Conservation (phyloP, 176 grass and related monocot species). For the Leersia perrieri region DNA sequence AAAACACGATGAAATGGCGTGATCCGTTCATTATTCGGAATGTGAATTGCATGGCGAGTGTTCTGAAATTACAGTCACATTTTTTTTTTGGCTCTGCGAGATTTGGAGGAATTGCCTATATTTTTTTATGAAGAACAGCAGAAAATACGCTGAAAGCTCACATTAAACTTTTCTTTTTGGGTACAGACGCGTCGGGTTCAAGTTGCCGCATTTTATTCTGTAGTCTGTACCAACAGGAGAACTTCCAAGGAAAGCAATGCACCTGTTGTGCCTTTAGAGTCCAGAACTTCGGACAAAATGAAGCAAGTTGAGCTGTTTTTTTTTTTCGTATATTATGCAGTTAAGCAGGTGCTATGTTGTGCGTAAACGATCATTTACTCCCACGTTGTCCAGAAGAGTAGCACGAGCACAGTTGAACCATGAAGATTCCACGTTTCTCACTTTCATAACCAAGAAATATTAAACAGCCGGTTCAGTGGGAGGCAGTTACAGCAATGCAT, state of each 20-base stretch:
- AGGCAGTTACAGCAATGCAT: neutral
- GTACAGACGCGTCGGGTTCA: neutral
- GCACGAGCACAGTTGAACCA: conserved; percentile 3
- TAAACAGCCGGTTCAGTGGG: neutral
- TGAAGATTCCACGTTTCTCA: conserved; percentile 26
- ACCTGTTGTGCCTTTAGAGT: neutral
- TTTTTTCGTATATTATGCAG: neutral
- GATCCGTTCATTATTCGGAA: neutral
- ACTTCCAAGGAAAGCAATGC: conserved; percentile 36
- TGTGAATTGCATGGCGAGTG: neutral
- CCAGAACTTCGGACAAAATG: too few species aligned
- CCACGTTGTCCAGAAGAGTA: neutral
- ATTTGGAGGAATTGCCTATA: neutral
- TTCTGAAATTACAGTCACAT: neutral
- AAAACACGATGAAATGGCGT: neutral
- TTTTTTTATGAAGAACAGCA: neutral
- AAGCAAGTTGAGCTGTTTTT: too few species aligned
- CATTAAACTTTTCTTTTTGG: neutral
- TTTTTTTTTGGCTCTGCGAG: neutral
- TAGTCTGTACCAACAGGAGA: neutral
- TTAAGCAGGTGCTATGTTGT: neutral
- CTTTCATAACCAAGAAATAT: neutral
- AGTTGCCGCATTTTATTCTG: neutral
- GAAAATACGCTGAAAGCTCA: neutral
- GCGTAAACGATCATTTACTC: neutral